A percentile compares a stretch with the other conserved stretches of the same genome.
phyloP scores from a whole-genome alignment of 768 basidiomycete genomes.

The Boletus rubroflammeus region DNA sequence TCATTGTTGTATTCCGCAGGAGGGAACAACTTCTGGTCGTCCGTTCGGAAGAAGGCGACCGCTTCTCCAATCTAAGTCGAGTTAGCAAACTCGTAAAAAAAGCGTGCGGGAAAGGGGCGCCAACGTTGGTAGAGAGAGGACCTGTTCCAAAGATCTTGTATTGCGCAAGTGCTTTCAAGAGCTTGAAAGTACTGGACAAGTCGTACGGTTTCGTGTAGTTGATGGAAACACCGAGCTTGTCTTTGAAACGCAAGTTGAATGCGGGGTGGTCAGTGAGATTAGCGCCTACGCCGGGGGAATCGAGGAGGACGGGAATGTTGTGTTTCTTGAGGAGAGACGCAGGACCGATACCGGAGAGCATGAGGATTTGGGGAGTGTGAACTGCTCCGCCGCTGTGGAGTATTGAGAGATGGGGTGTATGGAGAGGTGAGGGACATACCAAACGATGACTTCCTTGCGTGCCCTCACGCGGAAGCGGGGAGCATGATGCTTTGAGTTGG shows the following conservation, averaged over 20 bases:
- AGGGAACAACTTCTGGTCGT: slow-evolving; percentile 32
- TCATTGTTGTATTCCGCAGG: slow-evolving; percentile 24
- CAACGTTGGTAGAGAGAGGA: slow-evolving; percentile 52
- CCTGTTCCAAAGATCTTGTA: slow-evolving; percentile 48
- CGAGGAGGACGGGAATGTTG: slow-evolving; percentile 51
- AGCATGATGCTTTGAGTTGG: slow-evolving; percentile 25
- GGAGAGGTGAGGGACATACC: slow-evolving; percentile 36
- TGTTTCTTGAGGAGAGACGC: slow-evolving; percentile 49
- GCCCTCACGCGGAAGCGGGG: slow-evolving; percentile 44
- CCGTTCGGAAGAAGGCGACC: slow-evolving; percentile 32
- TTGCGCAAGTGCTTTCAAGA: slow-evolving; percentile 34
- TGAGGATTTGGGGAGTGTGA: slow-evolving; percentile 63
- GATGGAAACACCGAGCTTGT: slow-evolving; percentile 44
- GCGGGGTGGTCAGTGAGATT: slow-evolving; percentile 69
- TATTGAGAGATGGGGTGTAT: background rate
- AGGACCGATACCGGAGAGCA: slow-evolving; percentile 78
- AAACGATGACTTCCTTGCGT: slow-evolving; percentile 56
- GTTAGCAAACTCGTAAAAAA: background rate
- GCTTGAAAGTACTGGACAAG: slow-evolving; percentile 17
- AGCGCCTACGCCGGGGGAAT: slow-evolving; percentile 72
- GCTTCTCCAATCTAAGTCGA: slow-evolving; percentile 25
- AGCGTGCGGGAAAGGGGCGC: background rate
- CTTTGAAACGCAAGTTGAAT: slow-evolving; percentile 49
- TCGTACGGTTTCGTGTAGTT: slow-evolving; percentile 36
- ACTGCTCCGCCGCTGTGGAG: slow-evolving; percentile 52